phyloP scores from a whole-genome alignment of 768 basidiomycete species.

The Tulasnella sp. region DNA sequence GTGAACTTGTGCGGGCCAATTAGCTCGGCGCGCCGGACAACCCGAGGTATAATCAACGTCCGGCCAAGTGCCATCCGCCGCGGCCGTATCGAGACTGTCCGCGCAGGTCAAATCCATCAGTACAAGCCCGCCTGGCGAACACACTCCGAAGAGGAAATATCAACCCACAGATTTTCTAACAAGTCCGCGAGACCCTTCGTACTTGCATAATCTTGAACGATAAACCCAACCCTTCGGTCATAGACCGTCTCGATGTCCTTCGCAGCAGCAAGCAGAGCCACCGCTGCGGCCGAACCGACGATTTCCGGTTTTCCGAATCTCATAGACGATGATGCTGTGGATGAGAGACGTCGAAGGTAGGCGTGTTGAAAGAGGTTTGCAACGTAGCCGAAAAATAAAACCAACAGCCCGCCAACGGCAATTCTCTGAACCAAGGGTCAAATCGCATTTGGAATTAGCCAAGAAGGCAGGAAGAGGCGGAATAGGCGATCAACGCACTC shows the following conservation, averaged over 20 bases:
- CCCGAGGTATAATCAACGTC: constrained; percentile 60
- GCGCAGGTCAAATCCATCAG: not conserved
- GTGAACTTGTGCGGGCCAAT: constrained; percentile 58
- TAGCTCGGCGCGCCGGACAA: constrained; percentile 57
- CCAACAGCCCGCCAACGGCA: not conserved
- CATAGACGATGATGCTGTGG: not conserved
- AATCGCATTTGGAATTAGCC: not conserved
- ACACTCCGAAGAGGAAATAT: not conserved
- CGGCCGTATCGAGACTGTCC: constrained; percentile 24
- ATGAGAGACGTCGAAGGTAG: not conserved
- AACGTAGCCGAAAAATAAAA: not conserved
- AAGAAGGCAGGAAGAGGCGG: not conserved
- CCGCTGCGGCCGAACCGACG: not conserved
- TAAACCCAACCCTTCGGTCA: constrained; percentile 18
- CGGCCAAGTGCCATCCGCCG: constrained; percentile 32
- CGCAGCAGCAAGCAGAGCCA: not conserved
- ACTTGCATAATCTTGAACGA: not conserved
- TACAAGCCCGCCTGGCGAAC: not conserved
- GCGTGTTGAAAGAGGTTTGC: not conserved
- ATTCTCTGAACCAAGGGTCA: not conserved
- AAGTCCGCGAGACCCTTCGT: not conserved
- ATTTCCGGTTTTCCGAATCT: not conserved
- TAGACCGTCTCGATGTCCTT: constrained; percentile 25
- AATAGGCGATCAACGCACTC: not conserved
- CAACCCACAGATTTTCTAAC: constrained; percentile 12